Conservation (phyloP, 2,329 filamentous ascomycete genomes). For the Phialophora chinensis region DNA sequence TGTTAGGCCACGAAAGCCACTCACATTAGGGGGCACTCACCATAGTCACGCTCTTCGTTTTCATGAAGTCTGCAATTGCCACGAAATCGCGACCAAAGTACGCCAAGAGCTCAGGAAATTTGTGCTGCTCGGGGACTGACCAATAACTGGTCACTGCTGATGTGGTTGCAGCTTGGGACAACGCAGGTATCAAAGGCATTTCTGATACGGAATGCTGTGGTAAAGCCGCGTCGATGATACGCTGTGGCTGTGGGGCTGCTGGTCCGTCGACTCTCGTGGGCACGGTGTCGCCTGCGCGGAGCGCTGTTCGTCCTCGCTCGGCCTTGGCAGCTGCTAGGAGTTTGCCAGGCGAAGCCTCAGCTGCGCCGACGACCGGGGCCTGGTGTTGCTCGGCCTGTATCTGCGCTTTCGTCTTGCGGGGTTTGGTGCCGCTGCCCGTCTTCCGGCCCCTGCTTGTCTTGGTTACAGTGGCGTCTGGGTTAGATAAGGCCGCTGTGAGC, state of each 20-base stretch:
- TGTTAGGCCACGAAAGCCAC: slow-evolving; percentile 19
- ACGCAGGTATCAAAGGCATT: slow-evolving; percentile 9
- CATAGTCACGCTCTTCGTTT: slow-evolving; percentile 60
- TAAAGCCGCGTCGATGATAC: slow-evolving; percentile 21
- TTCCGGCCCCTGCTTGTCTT: slow-evolving; percentile 38
- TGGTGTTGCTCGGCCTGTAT: slow-evolving; percentile 38
- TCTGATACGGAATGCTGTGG: slow-evolving; percentile 27
- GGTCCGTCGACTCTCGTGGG: slow-evolving; percentile 24
- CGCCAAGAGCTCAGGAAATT: slow-evolving; percentile 53
- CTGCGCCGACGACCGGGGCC: slow-evolving; percentile 17
- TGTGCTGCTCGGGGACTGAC: slow-evolving; percentile 57
- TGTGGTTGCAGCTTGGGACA: slow-evolving; percentile 12
- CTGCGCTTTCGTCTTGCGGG: slow-evolving; percentile 39
- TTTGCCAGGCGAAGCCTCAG: slow-evolving; percentile 35
- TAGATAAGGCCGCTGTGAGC: slow-evolving; percentile 37
- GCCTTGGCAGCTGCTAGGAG: slow-evolving; percentile 10
- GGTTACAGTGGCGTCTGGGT: slow-evolving; percentile 41
- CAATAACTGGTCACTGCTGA: slow-evolving; percentile 56
- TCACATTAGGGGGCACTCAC: slow-evolving; percentile 43
- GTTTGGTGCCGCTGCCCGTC: slow-evolving; percentile 36
- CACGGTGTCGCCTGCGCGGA: slow-evolving; percentile 31
- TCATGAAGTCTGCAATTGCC: slow-evolving; percentile 57
- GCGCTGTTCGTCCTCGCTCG: slow-evolving; percentile 33
- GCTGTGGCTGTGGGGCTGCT: slow-evolving; percentile 22
- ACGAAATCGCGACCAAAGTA: slow-evolving; percentile 58